phyloP scores from a whole-genome alignment of 345 rosid genomes.

The Angophora floribunda region DNA sequence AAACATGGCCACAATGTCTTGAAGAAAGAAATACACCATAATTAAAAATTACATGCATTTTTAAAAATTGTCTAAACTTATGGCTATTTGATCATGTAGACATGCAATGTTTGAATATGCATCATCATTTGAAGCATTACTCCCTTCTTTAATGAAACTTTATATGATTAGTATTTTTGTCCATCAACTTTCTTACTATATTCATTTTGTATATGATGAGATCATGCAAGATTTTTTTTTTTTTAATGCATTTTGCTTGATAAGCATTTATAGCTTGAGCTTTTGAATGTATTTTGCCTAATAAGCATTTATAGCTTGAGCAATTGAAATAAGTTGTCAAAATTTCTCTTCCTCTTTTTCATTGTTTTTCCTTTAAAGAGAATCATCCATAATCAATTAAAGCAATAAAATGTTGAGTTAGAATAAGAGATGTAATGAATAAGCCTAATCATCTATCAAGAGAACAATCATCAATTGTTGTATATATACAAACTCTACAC shows the following conservation, averaged over 20 bases:
- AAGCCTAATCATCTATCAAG: background rate
- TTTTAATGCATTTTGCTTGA: too few relatives aligned
- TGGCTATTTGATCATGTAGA: background rate
- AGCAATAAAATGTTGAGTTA: background rate
- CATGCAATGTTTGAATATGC: too few relatives aligned
- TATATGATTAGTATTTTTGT: background rate
- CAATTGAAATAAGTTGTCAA: background rate
- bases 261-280: too few relatives aligned
- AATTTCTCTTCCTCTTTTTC: background rate
- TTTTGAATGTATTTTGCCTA: background rate
- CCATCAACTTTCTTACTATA: background rate
- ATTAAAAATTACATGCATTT: background rate
- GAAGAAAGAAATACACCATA: background rate
- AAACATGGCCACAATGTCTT: rapidly evolving
- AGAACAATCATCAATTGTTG: background rate
- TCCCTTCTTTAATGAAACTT: background rate
- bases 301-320: background rate
- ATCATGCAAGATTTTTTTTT: background rate
- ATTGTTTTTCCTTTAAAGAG: background rate
- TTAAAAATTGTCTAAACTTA: background rate
- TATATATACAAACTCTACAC: background rate
- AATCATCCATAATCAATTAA: background rate
- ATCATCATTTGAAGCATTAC: background rate
- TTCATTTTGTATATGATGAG: rapidly evolving
- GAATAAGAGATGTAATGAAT: background rate